Conservation (phyloP, 2,329 filamentous ascomycete species). For the Diaporthe batatas region DNA sequence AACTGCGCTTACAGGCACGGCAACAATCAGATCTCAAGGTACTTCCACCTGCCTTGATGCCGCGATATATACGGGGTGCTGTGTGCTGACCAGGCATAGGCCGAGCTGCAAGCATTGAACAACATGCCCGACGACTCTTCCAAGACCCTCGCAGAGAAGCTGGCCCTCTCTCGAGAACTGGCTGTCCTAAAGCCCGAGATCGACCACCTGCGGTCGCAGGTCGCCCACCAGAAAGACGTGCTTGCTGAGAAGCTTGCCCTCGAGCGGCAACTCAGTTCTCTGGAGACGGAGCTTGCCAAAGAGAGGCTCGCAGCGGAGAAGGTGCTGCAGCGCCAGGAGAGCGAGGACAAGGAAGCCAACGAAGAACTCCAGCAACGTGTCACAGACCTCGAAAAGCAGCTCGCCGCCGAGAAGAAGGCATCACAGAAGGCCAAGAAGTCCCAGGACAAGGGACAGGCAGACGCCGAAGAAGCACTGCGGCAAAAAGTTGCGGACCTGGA, state of each 20-base stretch:
- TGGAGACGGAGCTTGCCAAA: conserved; percentile 86
- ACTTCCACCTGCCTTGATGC: conserved; percentile 35
- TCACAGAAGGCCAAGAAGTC: conserved; percentile 50
- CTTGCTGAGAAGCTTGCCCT: conserved; percentile 84
- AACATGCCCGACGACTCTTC: conserved; percentile 76
- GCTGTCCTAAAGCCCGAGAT: conserved; percentile 67
- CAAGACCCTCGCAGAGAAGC: conserved; percentile 74
- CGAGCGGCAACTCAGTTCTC: conserved; percentile 80
- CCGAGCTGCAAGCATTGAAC: conserved; percentile 78
- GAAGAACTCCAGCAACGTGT: conserved; percentile 56
- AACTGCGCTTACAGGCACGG: conserved; percentile 62
- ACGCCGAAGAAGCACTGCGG: conserved; percentile 36
- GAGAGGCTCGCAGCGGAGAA: conserved; percentile 66
- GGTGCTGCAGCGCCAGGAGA: conserved; percentile 46
- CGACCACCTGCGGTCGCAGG: conserved; percentile 67
- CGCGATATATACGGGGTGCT: not conserved
- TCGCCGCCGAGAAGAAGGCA: conserved; percentile 21
- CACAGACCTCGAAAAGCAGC: conserved; percentile 51
- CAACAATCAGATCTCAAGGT: conserved; percentile 65
- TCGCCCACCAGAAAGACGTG: conserved; percentile 73
- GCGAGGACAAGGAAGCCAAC: conserved; percentile 54
- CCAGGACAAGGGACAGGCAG: conserved; percentile 48
- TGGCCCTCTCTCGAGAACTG: conserved; percentile 65
- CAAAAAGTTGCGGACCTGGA: conserved; percentile 37
- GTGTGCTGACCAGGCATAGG: conserved; percentile 59